A percentile compares a stretch with the other conserved stretches of the same genome.
These are phyloP conservation scores for Aristolochia fimbriata DNA, from an alignment of 164 flowering plant genomes.

Conservation along the genomic window DNA sequence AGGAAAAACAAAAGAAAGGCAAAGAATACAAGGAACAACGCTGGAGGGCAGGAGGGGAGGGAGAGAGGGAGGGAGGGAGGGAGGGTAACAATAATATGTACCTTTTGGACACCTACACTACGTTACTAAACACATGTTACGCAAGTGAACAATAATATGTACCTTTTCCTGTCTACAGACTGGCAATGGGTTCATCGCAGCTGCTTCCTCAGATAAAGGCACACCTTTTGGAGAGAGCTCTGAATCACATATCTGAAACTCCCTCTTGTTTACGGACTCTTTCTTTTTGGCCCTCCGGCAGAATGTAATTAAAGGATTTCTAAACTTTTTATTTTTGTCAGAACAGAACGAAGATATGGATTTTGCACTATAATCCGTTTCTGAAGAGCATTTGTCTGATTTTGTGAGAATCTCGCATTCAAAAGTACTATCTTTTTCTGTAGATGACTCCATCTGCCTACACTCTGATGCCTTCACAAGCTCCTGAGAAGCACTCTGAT, in stretches of 20 bases:
- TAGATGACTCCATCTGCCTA: background rate
- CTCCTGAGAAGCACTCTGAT: conserved; percentile 3
- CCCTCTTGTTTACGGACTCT: background rate
- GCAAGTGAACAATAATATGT: background rate
- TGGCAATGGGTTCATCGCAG: background rate
- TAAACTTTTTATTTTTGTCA: background rate
- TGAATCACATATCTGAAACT: background rate
- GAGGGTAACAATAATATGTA: too few relatives aligned
- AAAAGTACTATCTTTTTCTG: background rate
- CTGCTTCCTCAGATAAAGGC: background rate
- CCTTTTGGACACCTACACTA: background rate
- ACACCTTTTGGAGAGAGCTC: background rate
- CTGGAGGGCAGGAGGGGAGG: too few relatives aligned
- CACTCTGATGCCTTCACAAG: background rate
- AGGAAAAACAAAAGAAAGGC: too few relatives aligned
- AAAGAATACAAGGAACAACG: too few relatives aligned
- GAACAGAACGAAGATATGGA: background rate
- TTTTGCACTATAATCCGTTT: background rate
- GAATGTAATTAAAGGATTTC: conserved; percentile 8
- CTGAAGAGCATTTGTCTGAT: background rate
- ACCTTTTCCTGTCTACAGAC: conserved; percentile 4
- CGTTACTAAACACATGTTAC: background rate
- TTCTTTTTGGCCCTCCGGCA: conserved; percentile 9
- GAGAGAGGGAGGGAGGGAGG: too few relatives aligned
- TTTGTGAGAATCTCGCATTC: background rate